Evolutionary conservation across 139 green algal species (phyloP).

Genomic region (Nannochloris sp.): DNA sequence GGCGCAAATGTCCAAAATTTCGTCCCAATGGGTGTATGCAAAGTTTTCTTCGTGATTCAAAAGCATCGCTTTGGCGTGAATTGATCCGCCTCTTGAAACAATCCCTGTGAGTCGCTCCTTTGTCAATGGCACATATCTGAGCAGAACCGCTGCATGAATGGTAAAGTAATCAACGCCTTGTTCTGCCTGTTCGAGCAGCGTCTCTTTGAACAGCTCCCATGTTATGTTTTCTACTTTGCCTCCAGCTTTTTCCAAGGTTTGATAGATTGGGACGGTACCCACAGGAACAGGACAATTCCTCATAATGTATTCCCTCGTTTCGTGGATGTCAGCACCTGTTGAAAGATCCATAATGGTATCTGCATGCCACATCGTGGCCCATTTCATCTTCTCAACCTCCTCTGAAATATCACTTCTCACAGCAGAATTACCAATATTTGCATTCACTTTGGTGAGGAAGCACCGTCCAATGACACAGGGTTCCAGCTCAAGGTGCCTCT

Average conservation of each 20-base stretch:
- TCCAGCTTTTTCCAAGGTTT: slow-evolving; percentile 78
- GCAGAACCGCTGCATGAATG: slow-evolving; percentile 91
- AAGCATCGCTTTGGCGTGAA: slow-evolving; percentile 91
- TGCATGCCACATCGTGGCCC: slow-evolving; percentile 87
- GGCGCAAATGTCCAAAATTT: slow-evolving; percentile 94
- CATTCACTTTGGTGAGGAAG: slow-evolving; percentile 94
- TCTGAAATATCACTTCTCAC: slow-evolving; percentile 88
- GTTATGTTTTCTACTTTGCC: slow-evolving; percentile 83
- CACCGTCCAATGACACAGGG: slow-evolving; percentile 79
- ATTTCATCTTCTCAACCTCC: slow-evolving; percentile 95
- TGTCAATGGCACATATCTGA: slow-evolving; percentile 85
- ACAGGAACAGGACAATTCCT: slow-evolving; percentile 85
- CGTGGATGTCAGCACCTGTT: slow-evolving; percentile 86
- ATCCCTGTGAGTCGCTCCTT: slow-evolving; percentile 88
- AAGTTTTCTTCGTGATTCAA: slow-evolving; percentile 94
- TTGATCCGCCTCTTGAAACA: slow-evolving; percentile 84
- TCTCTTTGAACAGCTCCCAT: slow-evolving; percentile 82
- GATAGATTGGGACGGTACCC: slow-evolving; percentile 79
- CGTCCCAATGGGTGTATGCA: slow-evolving; percentile 95
- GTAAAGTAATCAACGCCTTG: slow-evolving; percentile 97
- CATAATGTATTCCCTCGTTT: slow-evolving; percentile 92
- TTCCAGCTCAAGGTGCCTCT: slow-evolving; percentile 87
- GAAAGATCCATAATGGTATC: slow-evolving; percentile 96
- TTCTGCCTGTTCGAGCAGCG: slow-evolving; percentile 90
- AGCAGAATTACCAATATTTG: slow-evolving; percentile 94